Conservation (phyloP, 164 flowering plant genomes). For the Vitis labrusca region DNA sequence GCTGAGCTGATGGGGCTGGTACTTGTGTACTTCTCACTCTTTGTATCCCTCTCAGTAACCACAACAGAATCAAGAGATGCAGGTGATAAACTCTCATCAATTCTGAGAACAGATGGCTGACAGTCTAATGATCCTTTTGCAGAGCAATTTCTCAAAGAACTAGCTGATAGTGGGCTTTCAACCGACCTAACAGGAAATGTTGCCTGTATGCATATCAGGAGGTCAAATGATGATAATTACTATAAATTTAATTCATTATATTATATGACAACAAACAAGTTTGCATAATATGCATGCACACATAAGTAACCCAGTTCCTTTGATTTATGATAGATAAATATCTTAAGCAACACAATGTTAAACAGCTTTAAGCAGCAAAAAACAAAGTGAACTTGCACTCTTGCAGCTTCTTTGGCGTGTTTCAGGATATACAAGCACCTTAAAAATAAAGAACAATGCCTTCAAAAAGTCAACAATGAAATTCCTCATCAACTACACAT, state of each 20-base stretch:
- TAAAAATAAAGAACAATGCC: too few species aligned
- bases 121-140: conserved; percentile 53
- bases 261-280: background rate
- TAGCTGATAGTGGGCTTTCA: conserved; percentile 58
- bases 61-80: conserved; percentile 78
- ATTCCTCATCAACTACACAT: too few species aligned
- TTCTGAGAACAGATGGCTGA: conserved; percentile 53
- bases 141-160: conserved; percentile 46
- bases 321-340: background rate
- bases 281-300: background rate
- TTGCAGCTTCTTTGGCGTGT: too few species aligned
- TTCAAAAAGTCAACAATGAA: too few species aligned
- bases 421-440: too few species aligned
- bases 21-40: conserved; percentile 54
- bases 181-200: conserved; percentile 52
- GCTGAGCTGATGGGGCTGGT: conserved; percentile 56
- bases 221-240: background rate
- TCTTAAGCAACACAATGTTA: background rate
- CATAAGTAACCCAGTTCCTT: background rate
- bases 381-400: too few species aligned
- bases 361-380: background rate
- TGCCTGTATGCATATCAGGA: conserved; percentile 33
- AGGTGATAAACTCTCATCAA: conserved; percentile 75
- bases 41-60: conserved; percentile 57
- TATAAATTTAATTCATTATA: background rate